Base-by-base conservation (phyloP, 805 yeast genomes). In the Lachancea thermotolerans region DNA sequence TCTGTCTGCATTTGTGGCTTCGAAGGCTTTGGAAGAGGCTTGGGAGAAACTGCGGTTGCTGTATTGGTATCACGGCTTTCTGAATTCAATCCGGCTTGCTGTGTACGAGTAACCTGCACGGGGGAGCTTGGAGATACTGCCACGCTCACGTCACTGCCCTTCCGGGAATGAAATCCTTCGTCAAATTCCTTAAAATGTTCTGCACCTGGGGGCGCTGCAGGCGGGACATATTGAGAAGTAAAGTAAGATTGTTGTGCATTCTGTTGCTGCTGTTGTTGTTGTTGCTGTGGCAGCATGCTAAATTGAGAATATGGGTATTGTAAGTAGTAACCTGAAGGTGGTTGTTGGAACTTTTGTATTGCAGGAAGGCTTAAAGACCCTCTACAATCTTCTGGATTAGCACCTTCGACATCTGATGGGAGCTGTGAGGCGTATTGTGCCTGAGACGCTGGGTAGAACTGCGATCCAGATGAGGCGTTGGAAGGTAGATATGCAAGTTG, bases 51-150 rank as follows among this genome's bases (percentile, higher is more conserved):
- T 7, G 25, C 25, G 4, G 25, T 7, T 21, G 25, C 25, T 21
- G 25, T 4, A 7, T 21, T 21, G 33, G 33, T 14, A 5, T 40
- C 37, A 3, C 25, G 37, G 15, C 10, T 33, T 12, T 33, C 34
- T 4, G 37, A 33, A 7, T n/a, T n/a, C n/a, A 25, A 4, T 27
- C 32, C 25, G 8, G 33, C 33, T 18, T 37, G 41, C 4, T 15
- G 38, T 2, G 39, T 6, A 12, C 29, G 42, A 11, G 34, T 18
- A 11, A 38, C 48, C 14, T 48, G 38, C 1, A 46, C 39, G 3
- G 59, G 47, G 4, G 59, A 54, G 39, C 57, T 55, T 9, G 65
- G 62, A 3, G 66, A 61, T 58, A 59, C 51, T 7, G 57, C 58
- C 15, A 58, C 64, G 45, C 64, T 59, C 2, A 54, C 56, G 5